Evolutionary conservation across 2,329 filamentous ascomycete genomes (phyloP).

Genomic region (Canariomyces notabilis): DNA sequence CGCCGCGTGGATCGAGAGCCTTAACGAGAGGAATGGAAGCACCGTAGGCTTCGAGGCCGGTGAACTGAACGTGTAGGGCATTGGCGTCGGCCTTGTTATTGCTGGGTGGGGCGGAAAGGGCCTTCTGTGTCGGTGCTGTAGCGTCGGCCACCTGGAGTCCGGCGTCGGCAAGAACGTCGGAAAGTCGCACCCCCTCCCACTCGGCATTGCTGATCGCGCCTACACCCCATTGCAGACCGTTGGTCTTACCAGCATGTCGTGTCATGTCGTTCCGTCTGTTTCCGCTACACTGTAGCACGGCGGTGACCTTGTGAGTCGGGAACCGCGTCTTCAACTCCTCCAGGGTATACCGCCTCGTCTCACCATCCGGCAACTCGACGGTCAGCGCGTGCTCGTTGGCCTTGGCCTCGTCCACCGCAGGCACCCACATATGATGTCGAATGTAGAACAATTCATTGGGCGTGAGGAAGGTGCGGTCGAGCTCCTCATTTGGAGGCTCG

Average conservation of each 20-base stretch:
- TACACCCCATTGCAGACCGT: slow-evolving; percentile 54
- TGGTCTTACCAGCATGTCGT: slow-evolving; percentile 42
- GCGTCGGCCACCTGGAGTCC: slow-evolving; percentile 37
- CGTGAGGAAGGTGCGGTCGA: slow-evolving; percentile 48
- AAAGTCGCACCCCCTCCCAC: slow-evolving; percentile 53
- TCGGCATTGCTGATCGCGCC: slow-evolving; percentile 57
- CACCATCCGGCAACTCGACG: slow-evolving; percentile 52
- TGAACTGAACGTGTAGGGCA: slow-evolving; percentile 51
- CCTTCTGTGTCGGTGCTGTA: slow-evolving; percentile 4
- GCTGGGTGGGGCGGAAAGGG: slow-evolving; percentile 32
- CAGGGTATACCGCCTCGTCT: slow-evolving; percentile 48
- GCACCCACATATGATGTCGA: slow-evolving; percentile 61
- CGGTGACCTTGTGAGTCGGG: slow-evolving; percentile 45
- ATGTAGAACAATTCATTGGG: slow-evolving; percentile 54
- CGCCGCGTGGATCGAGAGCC: slow-evolving; percentile 54
- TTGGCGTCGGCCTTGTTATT: slow-evolving; percentile 34
- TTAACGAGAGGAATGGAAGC: slow-evolving; percentile 57
- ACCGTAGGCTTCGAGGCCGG: slow-evolving; percentile 55
- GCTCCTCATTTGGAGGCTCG: slow-evolving; percentile 48
- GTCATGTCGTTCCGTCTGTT: slow-evolving; percentile 58
- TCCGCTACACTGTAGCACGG: slow-evolving; percentile 55
- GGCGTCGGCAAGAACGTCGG: slow-evolving; percentile 52
- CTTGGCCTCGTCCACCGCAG: slow-evolving; percentile 37
- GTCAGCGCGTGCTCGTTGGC: slow-evolving; percentile 42
- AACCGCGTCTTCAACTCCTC: slow-evolving; percentile 50